Evolutionary conservation across 2,329 filamentous ascomycete genomes (phyloP).

Genomic region (Capronia coronata): DNA sequence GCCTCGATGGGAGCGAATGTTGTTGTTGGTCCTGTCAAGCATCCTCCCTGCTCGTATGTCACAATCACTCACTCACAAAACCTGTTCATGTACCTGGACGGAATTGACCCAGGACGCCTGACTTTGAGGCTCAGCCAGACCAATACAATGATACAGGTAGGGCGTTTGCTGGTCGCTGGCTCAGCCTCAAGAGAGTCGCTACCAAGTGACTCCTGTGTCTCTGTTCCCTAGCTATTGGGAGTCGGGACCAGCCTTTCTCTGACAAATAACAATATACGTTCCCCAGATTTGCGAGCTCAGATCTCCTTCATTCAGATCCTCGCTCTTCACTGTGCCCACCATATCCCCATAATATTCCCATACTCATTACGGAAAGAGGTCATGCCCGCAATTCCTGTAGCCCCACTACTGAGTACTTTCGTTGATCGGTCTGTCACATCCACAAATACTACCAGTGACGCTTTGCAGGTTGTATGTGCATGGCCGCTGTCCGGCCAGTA

Average conservation of each 20-base stretch:
- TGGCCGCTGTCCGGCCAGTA: conserved; percentile 42
- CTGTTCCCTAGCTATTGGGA: neutral
- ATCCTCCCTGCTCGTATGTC: neutral
- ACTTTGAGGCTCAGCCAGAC: neutral
- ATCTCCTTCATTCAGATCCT: neutral
- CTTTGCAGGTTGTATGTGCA: conserved; percentile 38
- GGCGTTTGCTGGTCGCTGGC: neutral
- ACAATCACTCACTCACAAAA: neutral
- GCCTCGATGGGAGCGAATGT: no score
- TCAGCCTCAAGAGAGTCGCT: neutral
- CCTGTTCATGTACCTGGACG: neutral
- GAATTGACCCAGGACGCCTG: neutral
- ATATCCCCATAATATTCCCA: conserved; percentile 19
- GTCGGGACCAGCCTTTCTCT: neutral
- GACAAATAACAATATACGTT: neutral
- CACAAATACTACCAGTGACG: conserved; percentile 27
- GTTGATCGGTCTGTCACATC: conserved; percentile 6
- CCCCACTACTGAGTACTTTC: neutral
- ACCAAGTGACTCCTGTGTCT: neutral
- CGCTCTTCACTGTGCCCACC: conserved; percentile 26
- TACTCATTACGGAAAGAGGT: neutral
- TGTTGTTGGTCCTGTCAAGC: neutral
- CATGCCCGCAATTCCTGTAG: conserved; percentile 9
- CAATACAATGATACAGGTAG: neutral
- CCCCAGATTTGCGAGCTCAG: neutral